Percentiles rank a stretch among this genome's conserved stretches.
These are phyloP conservation scores for Bisporella sp. DNA, from an alignment of 2,329 filamentous ascomycete species.

Conservation along the genomic window DNA sequence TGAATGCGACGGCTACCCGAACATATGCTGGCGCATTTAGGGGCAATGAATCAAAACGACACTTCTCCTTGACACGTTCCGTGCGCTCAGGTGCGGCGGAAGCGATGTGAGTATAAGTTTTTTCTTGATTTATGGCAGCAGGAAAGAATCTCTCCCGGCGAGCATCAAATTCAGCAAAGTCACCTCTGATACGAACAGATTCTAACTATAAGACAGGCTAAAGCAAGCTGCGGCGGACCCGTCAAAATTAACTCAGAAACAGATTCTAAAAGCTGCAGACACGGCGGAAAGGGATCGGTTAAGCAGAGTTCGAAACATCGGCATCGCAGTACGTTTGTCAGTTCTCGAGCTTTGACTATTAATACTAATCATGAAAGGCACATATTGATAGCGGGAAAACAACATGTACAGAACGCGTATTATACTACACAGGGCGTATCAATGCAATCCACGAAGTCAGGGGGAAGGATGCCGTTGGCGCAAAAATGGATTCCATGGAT, in stretches of 20 bases:
- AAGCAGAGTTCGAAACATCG: constrained; percentile 85
- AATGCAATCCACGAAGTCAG: constrained; percentile 96
- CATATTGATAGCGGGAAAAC: constrained; percentile 99
- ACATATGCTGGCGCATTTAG: constrained; percentile 7
- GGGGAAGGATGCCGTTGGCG: constrained; percentile 88
- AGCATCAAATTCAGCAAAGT: not conserved
- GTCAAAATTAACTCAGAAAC: constrained; percentile 18
- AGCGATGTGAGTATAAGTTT: constrained; percentile 20
- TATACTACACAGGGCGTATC: constrained; percentile 97
- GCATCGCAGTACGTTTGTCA: constrained; percentile 68
- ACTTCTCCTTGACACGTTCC: constrained; percentile 22
- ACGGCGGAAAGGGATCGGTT: constrained; percentile 73
- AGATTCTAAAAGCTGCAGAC: constrained; percentile 23
- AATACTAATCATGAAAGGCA: constrained; percentile 45
- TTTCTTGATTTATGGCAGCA: too few relatives aligned
- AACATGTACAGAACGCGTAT: constrained; percentile 89
- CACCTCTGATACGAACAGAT: not conserved
- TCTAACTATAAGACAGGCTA: constrained; percentile 15
- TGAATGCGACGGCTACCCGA: constrained; percentile 19
- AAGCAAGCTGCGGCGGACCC: constrained; percentile 24
- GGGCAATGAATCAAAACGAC: constrained; percentile 17
- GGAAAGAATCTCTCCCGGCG: too few relatives aligned
- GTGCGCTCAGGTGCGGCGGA: constrained; percentile 21
- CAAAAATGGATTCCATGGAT: constrained; percentile 99
- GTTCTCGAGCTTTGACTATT: not conserved